These are phyloP conservation scores for Candida silvicultrix DNA, from an alignment of 805 yeast genomes.

Conservation along the genomic window DNA sequence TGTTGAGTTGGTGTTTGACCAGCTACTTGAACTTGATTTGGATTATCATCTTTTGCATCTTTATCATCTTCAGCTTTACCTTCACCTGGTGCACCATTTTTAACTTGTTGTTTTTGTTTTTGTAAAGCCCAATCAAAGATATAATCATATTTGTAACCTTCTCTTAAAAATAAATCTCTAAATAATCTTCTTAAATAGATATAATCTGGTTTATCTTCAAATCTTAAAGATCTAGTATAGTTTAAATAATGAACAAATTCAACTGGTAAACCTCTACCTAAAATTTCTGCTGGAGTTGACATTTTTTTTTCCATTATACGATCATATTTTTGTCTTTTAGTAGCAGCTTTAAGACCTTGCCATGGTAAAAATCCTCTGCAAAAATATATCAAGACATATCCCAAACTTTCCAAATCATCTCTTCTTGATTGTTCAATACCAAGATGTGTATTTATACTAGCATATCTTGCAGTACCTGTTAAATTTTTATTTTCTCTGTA, in stretches of 20 bases:
- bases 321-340: conserved; percentile 95
- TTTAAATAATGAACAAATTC: conserved; percentile 83
- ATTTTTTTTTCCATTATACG: conserved; percentile 92
- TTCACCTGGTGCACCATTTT: conserved; percentile 25
- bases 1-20: conserved; percentile 8
- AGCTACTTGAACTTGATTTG: conserved; percentile 9
- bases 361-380: conserved; percentile 96
- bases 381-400: conserved; percentile 90
- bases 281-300: conserved; percentile 78
- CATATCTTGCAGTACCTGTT: conserved; percentile 97
- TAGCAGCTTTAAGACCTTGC: conserved; percentile 97
- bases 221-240: conserved; percentile 84
- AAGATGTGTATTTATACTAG: conserved; percentile 89
- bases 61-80: not conserved
- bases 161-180: conserved; percentile 82
- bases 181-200: conserved; percentile 80
- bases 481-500: conserved; percentile 93
- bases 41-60: conserved; percentile 10
- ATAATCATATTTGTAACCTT: conserved; percentile 88
- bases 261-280: conserved; percentile 87
- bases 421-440: conserved; percentile 97
- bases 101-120: conserved; percentile 44
- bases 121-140: conserved; percentile 95
- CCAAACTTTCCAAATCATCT: conserved; percentile 92
- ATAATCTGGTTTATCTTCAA: conserved; percentile 96